Percentiles rank a stretch among this genome's conserved stretches.
Evolutionary conservation across 176 grass and related monocot species (phyloP).

Genomic region (Oryza meyeriana): DNA sequence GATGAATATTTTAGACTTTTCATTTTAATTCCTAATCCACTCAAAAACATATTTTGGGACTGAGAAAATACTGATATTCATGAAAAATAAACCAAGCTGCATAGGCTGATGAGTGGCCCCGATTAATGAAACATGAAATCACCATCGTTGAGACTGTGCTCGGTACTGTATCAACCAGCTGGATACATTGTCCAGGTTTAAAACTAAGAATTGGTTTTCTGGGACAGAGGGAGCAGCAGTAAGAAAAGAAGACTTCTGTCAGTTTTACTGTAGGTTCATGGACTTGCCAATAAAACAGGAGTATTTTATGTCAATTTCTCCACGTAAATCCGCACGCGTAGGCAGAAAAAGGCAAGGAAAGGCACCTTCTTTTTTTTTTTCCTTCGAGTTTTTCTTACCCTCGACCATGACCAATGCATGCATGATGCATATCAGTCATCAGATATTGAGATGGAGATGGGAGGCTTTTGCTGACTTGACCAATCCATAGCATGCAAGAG

Average conservation of each 20-base stretch:
- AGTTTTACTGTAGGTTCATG: too few relatives aligned
- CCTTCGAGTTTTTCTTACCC: not conserved
- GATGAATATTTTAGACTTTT: too few relatives aligned
- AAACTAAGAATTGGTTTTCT: too few relatives aligned
- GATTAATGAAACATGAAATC: not conserved
- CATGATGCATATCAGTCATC: too few relatives aligned
- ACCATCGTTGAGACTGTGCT: not conserved
- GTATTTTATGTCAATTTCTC: not conserved
- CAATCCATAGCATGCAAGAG: not conserved
- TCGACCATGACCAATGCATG: not conserved
- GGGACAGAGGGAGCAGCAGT: too few relatives aligned
- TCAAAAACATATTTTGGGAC: too few relatives aligned
- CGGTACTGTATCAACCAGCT: not conserved
- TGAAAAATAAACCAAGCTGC: too few relatives aligned
- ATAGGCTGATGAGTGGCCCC: not conserved
- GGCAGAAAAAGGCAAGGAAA: conserved; percentile 15
- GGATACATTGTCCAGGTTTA: too few relatives aligned
- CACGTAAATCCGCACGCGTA: not conserved
- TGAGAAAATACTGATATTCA: too few relatives aligned
- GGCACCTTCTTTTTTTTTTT: not conserved
- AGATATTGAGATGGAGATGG: not conserved
- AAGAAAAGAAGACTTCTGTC: too few relatives aligned
- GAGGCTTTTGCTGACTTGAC: conserved; percentile 20
- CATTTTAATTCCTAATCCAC: too few relatives aligned
- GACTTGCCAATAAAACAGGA: too few relatives aligned